phyloP scores from a whole-genome alignment of 257 asterid genomes.

The Rhazya stricta region DNA sequence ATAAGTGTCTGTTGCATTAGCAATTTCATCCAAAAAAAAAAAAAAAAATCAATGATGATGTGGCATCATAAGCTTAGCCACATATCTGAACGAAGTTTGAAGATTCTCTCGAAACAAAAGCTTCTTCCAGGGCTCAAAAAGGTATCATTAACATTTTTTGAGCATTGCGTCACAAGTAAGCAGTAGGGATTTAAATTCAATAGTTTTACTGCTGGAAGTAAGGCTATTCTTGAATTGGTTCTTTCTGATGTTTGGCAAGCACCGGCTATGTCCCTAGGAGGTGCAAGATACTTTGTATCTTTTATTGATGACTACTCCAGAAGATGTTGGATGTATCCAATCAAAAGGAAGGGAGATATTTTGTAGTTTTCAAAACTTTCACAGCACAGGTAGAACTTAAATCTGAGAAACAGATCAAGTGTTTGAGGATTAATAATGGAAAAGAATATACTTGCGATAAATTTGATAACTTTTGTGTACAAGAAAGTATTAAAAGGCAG shows the following conservation, averaged over 20 bases:
- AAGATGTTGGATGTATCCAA: conserved; percentile 10
- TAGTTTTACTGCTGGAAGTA: conserved; percentile 2
- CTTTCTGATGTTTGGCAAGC: conserved; percentile 8
- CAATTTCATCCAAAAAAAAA: neutral
- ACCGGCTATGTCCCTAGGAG: conserved; percentile 4
- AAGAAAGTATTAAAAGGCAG: conserved; percentile 9
- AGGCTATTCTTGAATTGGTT: neutral
- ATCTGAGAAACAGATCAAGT: neutral
- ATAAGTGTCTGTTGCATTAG: too few species aligned
- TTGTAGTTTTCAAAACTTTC: conserved; percentile 3
- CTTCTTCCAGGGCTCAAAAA: conserved; percentile 1
- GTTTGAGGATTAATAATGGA: conserved; percentile 6
- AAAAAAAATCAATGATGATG: conserved; percentile 2
- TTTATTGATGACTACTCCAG: conserved; percentile 11
- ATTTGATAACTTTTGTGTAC: neutral
- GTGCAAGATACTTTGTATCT: conserved; percentile 7
- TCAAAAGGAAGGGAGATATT: neutral
- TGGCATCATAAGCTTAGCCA: conserved; percentile 7
- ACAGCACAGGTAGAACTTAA: conserved; percentile 4
- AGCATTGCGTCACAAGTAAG: conserved; percentile 12
- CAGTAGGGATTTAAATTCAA: conserved; percentile 12
- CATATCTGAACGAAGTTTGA: conserved; percentile 12
- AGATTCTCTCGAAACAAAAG: neutral
- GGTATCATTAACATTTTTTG: conserved; percentile 8
- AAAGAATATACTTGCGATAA: neutral